Conservation (phyloP, 2,329 filamentous ascomycete genomes). For the Colletotrichum coccodes region DNA sequence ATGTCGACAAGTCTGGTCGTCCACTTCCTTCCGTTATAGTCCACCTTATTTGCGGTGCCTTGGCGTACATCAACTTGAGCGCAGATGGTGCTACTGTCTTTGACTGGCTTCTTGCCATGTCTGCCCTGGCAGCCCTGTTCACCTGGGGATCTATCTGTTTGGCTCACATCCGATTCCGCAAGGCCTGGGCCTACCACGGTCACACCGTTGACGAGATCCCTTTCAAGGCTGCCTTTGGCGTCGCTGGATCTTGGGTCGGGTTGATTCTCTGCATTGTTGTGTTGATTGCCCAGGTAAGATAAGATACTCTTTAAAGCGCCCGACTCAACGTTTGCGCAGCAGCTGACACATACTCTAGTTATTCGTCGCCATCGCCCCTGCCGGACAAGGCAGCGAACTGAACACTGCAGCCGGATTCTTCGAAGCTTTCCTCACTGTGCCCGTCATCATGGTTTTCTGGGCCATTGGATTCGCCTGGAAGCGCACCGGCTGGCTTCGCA, state of each 20-base stretch:
- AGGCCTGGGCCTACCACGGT: constrained; percentile 70
- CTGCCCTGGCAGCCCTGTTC: constrained; percentile 72
- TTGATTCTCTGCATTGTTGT: constrained; percentile 66
- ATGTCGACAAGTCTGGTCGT: constrained; percentile 67
- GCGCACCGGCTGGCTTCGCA: constrained; percentile 34
- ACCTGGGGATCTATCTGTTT: constrained; percentile 77
- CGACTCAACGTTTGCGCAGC: too few relatives aligned
- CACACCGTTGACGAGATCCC: constrained; percentile 74
- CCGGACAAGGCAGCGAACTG: constrained; percentile 33
- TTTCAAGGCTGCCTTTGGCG: constrained; percentile 69
- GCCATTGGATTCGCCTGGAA: constrained; percentile 33
- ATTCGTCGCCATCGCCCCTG: constrained; percentile 54
- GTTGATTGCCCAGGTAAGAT: constrained; percentile 59
- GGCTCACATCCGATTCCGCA: constrained; percentile 75
- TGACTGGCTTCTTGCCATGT: constrained; percentile 73
- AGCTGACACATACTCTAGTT: constrained; percentile 39
- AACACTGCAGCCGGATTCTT: constrained; percentile 31
- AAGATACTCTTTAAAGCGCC: constrained; percentile 36
- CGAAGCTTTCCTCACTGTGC: constrained; percentile 31
- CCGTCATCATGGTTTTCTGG: constrained; percentile 32
- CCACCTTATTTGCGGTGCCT: constrained; percentile 58
- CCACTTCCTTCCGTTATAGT: constrained; percentile 61
- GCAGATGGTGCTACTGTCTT: constrained; percentile 63
- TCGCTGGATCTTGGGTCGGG: constrained; percentile 73
- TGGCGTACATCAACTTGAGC: constrained; percentile 60